These are phyloP conservation scores for Candida pseudoviswanathii DNA, from an alignment of 1,139 yeast genomes.

Conservation along the genomic window DNA sequence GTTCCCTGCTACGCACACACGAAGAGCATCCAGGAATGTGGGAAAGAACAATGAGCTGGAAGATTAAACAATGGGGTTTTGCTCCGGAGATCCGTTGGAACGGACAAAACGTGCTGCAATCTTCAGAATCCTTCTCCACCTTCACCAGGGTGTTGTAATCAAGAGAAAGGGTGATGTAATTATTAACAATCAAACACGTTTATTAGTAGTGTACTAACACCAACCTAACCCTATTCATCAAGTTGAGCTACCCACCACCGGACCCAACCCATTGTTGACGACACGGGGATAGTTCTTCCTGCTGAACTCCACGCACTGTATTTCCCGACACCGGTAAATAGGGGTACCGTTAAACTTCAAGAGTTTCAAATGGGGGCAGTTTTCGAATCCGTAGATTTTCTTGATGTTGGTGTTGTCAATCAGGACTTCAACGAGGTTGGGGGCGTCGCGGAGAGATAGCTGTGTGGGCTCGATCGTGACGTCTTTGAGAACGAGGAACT, in stretches of 20 bases:
- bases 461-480: not conserved
- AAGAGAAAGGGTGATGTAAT: not conserved
- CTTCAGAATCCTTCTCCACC: not conserved
- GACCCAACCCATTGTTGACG: not conserved
- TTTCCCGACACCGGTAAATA: not conserved
- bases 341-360: not conserved
- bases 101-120: not conserved
- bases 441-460: not conserved
- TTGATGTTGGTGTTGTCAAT: not conserved
- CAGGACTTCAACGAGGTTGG: not conserved
- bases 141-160: not conserved
- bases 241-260: too few species aligned
- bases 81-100: not conserved
- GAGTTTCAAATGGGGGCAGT: not conserved
- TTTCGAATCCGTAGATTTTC: not conserved
- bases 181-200: not conserved
- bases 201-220: not conserved
- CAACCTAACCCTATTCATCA: not conserved
- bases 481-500: not conserved
- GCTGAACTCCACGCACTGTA: not conserved
- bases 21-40: too few species aligned
- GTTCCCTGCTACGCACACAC: too few species aligned
- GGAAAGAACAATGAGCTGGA: too few species aligned
- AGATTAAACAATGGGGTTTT: too few species aligned
- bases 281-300: not conserved